Conservation (phyloP, 2,329 filamentous ascomycete species). For the Septoria petroselini region DNA sequence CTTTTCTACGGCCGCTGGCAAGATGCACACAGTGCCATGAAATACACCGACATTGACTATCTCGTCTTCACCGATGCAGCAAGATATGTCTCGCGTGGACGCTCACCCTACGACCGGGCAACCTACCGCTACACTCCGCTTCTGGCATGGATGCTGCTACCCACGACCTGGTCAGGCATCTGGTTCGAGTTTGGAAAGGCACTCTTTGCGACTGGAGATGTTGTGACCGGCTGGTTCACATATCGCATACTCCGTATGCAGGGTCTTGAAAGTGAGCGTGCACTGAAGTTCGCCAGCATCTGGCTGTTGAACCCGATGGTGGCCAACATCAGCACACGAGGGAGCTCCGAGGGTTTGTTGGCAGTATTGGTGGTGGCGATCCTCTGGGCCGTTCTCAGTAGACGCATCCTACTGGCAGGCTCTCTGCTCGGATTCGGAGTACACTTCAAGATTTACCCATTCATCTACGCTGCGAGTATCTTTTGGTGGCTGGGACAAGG, state of each 20-base stretch:
- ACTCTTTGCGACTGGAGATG: conserved; percentile 78
- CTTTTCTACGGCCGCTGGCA: conserved; percentile 89
- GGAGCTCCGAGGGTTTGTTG: conserved; percentile 86
- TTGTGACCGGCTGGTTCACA: conserved; percentile 80
- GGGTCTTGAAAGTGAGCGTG: conserved; percentile 50
- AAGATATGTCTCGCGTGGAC: conserved; percentile 65
- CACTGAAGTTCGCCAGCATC: conserved; percentile 74
- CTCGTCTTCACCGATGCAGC: conserved; percentile 96
- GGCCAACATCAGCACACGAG: conserved; percentile 89
- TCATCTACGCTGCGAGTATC: conserved; percentile 84
- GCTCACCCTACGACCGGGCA: conserved; percentile 79
- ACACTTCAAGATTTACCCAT: conserved; percentile 98
- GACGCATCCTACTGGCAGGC: conserved; percentile 64
- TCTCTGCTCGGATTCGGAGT: conserved; percentile 76
- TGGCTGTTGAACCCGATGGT: conserved; percentile 99
- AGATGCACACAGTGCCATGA: conserved; percentile 84
- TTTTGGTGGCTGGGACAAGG: conserved; percentile 71
- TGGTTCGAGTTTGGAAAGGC: conserved; percentile 85
- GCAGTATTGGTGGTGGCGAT: conserved; percentile 79
- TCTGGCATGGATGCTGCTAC: conserved; percentile 84
- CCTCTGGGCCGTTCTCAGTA: conserved; percentile 73
- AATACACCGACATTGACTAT: conserved; percentile 99
- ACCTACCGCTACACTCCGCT: conserved; percentile 97
- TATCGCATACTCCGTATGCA: conserved; percentile 51
- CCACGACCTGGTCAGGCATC: conserved; percentile 62